A percentile compares a stretch with the other conserved stretches of the same genome.
phyloP scores from a whole-genome alignment of 164 flowering plant genomes.

The grape (Vitis vinifera) region ASM3070453v1 NC_081822.1:12398501-12399000 shows the following conservation, averaged over 20 bases:
- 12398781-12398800: neutral
- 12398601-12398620: too few relatives aligned
- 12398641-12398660: too few relatives aligned
- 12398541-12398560: too few relatives aligned
- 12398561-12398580: too few relatives aligned
- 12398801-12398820: slow-evolving; percentile 37
- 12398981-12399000: slow-evolving; percentile 10
- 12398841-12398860: slow-evolving; percentile 49
- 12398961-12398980: slow-evolving; percentile 5
- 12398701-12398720: too few relatives aligned
- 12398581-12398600: too few relatives aligned
- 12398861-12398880: slow-evolving; percentile 23
- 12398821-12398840: slow-evolving; percentile 64
- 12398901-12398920: slow-evolving; percentile 54
- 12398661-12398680: too few relatives aligned
- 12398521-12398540: too few relatives aligned
- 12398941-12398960: slow-evolving; percentile 46
- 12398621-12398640: too few relatives aligned
- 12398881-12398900: slow-evolving; percentile 23
- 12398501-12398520: too few relatives aligned
- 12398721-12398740: neutral
- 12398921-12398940: slow-evolving; percentile 50
- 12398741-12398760: neutral
- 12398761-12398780: neutral
- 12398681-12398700: too few relatives aligned